Evolutionary conservation across 495 filamentous ascomycete species (phyloP).

Genomic region (Aspergillus carlsbadensis): DNA sequence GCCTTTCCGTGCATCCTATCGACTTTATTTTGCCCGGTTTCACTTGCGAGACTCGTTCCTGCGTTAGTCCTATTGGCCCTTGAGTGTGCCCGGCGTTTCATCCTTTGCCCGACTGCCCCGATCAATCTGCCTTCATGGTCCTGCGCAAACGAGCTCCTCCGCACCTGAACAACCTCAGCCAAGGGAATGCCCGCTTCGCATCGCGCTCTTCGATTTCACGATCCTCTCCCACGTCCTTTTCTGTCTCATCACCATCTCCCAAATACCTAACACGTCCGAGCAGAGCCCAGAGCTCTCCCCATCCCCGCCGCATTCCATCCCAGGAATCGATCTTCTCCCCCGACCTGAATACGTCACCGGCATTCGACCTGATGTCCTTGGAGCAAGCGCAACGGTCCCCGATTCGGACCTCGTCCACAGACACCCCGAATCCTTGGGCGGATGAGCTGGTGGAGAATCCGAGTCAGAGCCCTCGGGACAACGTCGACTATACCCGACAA

Average conservation of each 20-base stretch:
- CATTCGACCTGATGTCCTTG: slow-evolving; percentile 45
- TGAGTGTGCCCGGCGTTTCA: slow-evolving; percentile 18
- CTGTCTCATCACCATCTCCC: slow-evolving; percentile 30
- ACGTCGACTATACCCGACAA: neutral
- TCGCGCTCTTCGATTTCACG: slow-evolving; percentile 25
- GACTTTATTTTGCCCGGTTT: neutral
- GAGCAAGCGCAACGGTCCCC: slow-evolving; percentile 46
- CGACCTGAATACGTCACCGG: slow-evolving; percentile 44
- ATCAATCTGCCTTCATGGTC: slow-evolving; percentile 41
- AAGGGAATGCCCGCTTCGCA: slow-evolving; percentile 33
- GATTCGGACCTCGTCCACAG: slow-evolving; percentile 29
- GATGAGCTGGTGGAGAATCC: slow-evolving; percentile 32
- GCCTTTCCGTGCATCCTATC: neutral
- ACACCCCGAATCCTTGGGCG: slow-evolving; percentile 35
- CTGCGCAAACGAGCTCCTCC: slow-evolving; percentile 47
- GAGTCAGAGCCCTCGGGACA: slow-evolving; percentile 8
- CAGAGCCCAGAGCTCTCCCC: slow-evolving; percentile 29
- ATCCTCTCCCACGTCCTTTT: slow-evolving; percentile 30
- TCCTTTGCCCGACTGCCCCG: slow-evolving; percentile 13
- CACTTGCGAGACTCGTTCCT: neutral
- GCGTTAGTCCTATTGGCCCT: slow-evolving; percentile 12
- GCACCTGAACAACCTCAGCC: slow-evolving; percentile 37
- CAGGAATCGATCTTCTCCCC: slow-evolving; percentile 43
- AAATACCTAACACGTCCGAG: slow-evolving; percentile 30
- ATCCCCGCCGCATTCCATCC: slow-evolving; percentile 29